Evolutionary conservation across 2,329 filamentous ascomycete genomes (phyloP), one percentile per base, ranked within the genome.

Genomic region (Colletotrichum sp.): DNA sequence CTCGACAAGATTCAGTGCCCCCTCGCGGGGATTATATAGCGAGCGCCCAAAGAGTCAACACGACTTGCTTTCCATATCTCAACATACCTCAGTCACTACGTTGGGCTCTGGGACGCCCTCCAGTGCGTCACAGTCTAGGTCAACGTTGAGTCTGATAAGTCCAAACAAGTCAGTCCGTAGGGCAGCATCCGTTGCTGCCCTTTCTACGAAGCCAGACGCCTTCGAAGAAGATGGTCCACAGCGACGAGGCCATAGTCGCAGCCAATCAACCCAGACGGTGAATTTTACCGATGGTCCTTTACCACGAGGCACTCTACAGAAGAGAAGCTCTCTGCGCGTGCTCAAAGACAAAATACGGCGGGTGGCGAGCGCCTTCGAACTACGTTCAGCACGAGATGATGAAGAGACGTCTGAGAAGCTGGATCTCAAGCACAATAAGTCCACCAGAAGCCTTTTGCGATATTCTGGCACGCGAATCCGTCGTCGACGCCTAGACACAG

Each of bases 341-440:
- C 30, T 76, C 1, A 76, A 66, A 30, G 74, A 76, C 12, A 76
- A 69, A 36, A 65, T 76, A 5, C 65, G 74, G 8, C 64, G 74
- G 6, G 74, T 76, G n/a, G 74, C 74, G 10, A 76, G 74, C 65
- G 72, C 74, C 6, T 73, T 76, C 21, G 74, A 76, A 52, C 64
- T 76, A 4, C 74, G 74, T n/a, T 32, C 70, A 2, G 18, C 44
- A 13, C 68, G 34, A 30, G 36, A 52, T 15, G 70, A 76, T 8
- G 7, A 39, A 26, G 59, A 55, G 8, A 32, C 30, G 9, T n/a
- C 28, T 18, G 21, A 15, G 6, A 71, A 36, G 13, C 32, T 65
- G 24, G 28, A 63, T 9, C 16, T 74, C 36, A 39, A 74, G n/a
- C 64, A 65, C 12, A 72, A 71, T 13, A 71, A 71, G 6, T 76